Evolutionary conservation across 495 filamentous ascomycete genomes (phyloP).

Genomic region (Elasticomyces elasticus): DNA sequence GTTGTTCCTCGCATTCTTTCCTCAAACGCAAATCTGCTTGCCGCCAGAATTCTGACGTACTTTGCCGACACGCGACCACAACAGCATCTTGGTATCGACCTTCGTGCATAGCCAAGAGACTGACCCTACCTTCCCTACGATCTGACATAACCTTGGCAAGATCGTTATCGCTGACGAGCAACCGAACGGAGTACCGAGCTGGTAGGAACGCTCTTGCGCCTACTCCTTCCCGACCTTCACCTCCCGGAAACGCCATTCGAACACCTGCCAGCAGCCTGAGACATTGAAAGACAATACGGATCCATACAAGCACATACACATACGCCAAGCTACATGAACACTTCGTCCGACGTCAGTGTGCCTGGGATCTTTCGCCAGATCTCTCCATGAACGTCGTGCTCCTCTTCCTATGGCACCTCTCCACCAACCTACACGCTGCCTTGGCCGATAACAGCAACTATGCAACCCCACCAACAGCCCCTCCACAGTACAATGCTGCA

Average conservation of each 20-base stretch:
- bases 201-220: background rate
- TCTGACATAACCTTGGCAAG: background rate
- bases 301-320: background rate
- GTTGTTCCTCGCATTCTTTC: background rate
- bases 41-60: background rate
- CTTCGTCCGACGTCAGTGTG: background rate
- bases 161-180: background rate
- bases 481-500: slow-evolving; percentile 15
- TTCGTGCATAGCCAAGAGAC: too few species aligned
- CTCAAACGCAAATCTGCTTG: background rate
- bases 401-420: slow-evolving; percentile 17
- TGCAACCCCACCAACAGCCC: slow-evolving; percentile 1
- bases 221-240: too few species aligned
- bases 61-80: background rate
- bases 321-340: background rate
- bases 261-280: too few species aligned
- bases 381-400: slow-evolving; percentile 11
- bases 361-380: background rate
- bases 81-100: too few species aligned
- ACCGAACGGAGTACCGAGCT: background rate
- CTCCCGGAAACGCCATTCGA: too few species aligned
- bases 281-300: background rate
- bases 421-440: slow-evolving; percentile 5
- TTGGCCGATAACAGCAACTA: background rate
- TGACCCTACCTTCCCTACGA: too few species aligned